Evolutionary conservation across 208 protist species (phyloP), one percentile per base, ranked within the genome.

Genomic region (Trypanosoma mega): DNA sequence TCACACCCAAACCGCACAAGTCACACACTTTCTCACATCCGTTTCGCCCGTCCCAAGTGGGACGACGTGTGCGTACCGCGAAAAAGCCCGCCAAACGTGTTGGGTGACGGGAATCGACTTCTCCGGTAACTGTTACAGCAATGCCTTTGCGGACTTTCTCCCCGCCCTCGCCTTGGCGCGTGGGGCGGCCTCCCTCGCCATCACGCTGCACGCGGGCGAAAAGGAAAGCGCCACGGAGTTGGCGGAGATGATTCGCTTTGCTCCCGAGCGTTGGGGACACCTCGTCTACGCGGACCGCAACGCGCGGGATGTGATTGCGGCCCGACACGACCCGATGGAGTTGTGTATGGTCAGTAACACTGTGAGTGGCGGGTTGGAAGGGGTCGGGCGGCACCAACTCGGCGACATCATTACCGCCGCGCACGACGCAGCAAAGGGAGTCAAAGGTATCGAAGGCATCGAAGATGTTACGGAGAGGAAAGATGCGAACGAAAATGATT

Each of bases 91-190:
- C 5, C 49, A 52, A 27, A 84, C 55, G 20, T 93, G 86, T 55
- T 93, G 86, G 83, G 61, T 93, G 31, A 88, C 74, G 0, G 90
- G 90, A 11, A 59, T 92, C 33, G 90, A 97, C 71, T 82, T 97
- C 63, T 84, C 78, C 18, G 92, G 92, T 21, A 90, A 97, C 74
- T 93, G 82, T 57, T 87, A 85, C 39, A 92, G 90, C 56, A 78
- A 77, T n/a, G 27, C 24, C 20, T 93, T 85, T 61, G 20, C 43
- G 3, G 78, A 70, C 8, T 89, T 93, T 52, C 18, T 73, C 18
- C 47, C 60, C 4, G 63, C 71, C 9, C 68, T 96, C 8, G 52
- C 23, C 2, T 36, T 66, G 8, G 78, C 75, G 23, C 68, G 78
- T 30, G 3, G 54, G 0, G 45, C 4, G 7, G 20, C 26, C 0